A percentile compares a stretch with the other conserved stretches of the same genome.
Evolutionary conservation across 441 rosid genomes (phyloP).

Genomic region (Croton setiger): DNA sequence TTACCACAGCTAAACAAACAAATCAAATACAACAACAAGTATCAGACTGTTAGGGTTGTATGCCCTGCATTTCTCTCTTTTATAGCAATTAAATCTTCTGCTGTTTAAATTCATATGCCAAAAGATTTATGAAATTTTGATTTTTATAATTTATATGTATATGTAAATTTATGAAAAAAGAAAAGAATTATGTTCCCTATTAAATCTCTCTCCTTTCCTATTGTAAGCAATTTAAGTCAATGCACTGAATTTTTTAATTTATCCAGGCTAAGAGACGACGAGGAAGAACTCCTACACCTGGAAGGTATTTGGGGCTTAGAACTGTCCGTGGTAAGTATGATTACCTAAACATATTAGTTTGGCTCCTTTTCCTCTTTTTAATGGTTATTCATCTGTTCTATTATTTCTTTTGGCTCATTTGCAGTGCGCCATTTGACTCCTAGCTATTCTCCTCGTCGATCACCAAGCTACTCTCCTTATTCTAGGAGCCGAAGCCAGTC

Average conservation of each 20-base stretch:
- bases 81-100: slow-evolving; percentile 22
- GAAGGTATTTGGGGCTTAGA: slow-evolving; percentile 83
- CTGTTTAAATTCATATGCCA: slow-evolving; percentile 18
- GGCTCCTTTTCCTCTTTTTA: not conserved
- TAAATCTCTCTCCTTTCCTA: slow-evolving; percentile 4
- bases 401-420: not conserved
- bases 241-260: slow-evolving; percentile 10
- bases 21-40: slow-evolving; percentile 54
- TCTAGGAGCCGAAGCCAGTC: slow-evolving; percentile 42
- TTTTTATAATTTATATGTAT: not conserved
- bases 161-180: not conserved
- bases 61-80: slow-evolving; percentile 79
- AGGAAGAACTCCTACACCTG: slow-evolving; percentile 95
- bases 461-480: slow-evolving; percentile 47
- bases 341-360: not conserved
- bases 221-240: not conserved
- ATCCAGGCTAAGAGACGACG: slow-evolving; percentile 79
- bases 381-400: not conserved
- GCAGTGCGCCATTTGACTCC: slow-evolving; percentile 43
- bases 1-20: slow-evolving; percentile 63
- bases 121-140: not conserved
- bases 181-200: not conserved
- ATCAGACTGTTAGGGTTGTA: slow-evolving; percentile 86
- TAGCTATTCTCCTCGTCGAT: slow-evolving; percentile 35
- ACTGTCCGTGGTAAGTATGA: slow-evolving; percentile 46